A percentile compares a stretch with the other conserved stretches of the same genome.
phyloP scores from a whole-genome alignment of 2,329 filamentous ascomycete species.

The Pseudogymnoascus sp. region DNA sequence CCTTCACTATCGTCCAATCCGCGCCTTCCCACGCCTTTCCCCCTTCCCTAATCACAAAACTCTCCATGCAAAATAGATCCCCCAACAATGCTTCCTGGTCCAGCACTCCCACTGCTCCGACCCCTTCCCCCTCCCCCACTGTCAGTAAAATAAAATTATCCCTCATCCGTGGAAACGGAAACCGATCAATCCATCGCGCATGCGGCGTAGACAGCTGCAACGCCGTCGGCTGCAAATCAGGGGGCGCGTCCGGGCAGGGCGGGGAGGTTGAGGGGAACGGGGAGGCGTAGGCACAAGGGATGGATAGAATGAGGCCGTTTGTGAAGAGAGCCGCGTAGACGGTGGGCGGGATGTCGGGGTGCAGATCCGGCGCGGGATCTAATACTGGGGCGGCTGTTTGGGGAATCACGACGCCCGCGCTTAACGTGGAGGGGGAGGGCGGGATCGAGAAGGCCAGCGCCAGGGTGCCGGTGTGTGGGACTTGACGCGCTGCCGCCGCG shows the following conservation, averaged over 20 bases:
- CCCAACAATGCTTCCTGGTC: background rate
- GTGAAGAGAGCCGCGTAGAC: slow-evolving; percentile 16
- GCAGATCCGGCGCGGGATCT: background rate
- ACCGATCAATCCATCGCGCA: slow-evolving; percentile 16
- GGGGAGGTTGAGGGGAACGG: slow-evolving; percentile 5
- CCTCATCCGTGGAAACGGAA: slow-evolving; percentile 14
- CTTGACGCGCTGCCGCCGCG: background rate
- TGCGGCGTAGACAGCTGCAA: slow-evolving; percentile 14
- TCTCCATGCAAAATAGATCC: background rate
- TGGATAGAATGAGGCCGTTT: slow-evolving; percentile 16
- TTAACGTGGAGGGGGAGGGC: background rate
- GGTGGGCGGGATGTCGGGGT: background rate
- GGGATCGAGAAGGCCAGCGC: background rate
- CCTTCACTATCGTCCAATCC: background rate
- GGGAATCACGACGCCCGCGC: background rate
- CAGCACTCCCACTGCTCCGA: background rate
- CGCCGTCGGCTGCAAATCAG: slow-evolving; percentile 11
- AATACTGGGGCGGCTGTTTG: background rate
- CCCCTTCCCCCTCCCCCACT: background rate
- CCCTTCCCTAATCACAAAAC: slow-evolving; percentile 5
- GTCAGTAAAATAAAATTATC: slow-evolving; percentile 15
- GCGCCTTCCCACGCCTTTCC: background rate
- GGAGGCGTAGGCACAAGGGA: slow-evolving; percentile 12
- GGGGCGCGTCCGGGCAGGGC: slow-evolving; percentile 5
- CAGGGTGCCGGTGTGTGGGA: background rate